Conservation (phyloP, 306 rosid genomes). For the Glycine soja region DNA sequence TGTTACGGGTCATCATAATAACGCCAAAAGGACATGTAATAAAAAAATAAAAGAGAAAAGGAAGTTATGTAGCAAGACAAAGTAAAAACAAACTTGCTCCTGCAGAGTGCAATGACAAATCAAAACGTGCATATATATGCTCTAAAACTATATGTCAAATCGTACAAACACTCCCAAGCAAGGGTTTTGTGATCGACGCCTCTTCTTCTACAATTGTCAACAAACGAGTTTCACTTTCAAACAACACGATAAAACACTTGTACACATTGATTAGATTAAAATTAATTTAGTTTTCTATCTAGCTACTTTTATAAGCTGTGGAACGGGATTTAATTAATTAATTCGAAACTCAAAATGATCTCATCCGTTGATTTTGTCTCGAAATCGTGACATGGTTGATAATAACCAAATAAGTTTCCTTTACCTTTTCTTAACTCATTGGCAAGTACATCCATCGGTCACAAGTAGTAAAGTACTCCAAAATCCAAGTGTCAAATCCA, state of each 20-base stretch:
- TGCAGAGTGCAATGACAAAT: constrained; percentile 39
- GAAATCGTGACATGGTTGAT: too few relatives aligned
- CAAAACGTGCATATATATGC: constrained; percentile 20
- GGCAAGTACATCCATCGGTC: too few relatives aligned
- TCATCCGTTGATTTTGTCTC: too few relatives aligned
- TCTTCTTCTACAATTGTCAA: constrained; percentile 26
- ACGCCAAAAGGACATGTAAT: neutral
- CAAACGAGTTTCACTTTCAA: constrained; percentile 16
- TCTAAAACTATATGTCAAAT: constrained; percentile 29
- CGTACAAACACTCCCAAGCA: neutral
- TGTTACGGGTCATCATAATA: constrained; percentile 31
- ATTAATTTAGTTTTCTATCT: neutral
- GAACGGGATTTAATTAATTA: neutral
- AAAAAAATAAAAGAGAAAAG: neutral
- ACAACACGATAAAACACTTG: neutral
- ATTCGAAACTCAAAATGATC: too few relatives aligned
- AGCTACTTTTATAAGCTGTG: neutral
- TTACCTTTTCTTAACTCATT: too few relatives aligned
- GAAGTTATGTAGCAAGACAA: neutral
- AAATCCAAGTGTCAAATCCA: too few relatives aligned
- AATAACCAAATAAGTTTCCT: neutral
- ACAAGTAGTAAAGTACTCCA: too few relatives aligned
- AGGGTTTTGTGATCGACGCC: neutral
- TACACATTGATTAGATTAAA: neutral
- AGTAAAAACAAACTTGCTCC: constrained; percentile 31